phyloP scores from a whole-genome alignment of 345 rosid species.

The Linum usitatissimum region DNA sequence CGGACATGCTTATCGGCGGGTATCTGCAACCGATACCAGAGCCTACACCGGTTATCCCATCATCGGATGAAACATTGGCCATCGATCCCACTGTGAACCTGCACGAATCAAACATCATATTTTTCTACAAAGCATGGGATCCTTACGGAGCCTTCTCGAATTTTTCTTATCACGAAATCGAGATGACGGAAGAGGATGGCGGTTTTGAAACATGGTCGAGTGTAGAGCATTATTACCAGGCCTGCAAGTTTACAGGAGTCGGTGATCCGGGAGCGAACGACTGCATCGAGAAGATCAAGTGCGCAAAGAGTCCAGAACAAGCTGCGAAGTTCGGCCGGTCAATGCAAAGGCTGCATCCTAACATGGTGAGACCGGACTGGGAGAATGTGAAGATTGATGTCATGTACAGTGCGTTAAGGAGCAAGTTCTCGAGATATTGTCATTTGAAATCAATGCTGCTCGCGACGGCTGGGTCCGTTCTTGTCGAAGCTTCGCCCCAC shows the following conservation, averaged over 20 bases:
- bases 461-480: conserved; percentile 64
- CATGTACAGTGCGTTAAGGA: conserved; percentile 66
- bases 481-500: conserved; percentile 89
- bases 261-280: conserved; percentile 42
- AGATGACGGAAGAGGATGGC: conserved; percentile 47
- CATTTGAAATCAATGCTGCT: conserved; percentile 70
- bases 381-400: conserved; percentile 61
- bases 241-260: conserved; percentile 52
- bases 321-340: conserved; percentile 77
- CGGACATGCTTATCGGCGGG: conserved; percentile 87
- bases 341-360: conserved; percentile 46
- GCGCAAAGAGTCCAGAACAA: conserved; percentile 78
- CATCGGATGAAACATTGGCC: conserved; percentile 65
- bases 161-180: conserved; percentile 80
- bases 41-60: conserved; percentile 62
- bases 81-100: conserved; percentile 73
- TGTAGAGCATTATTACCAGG: conserved; percentile 91
- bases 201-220: conserved; percentile 55
- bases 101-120: conserved; percentile 62
- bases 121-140: conserved; percentile 93
- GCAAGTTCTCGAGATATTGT: conserved; percentile 82
- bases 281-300: conserved; percentile 50
- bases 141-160: conserved; percentile 87
- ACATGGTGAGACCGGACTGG: conserved; percentile 78
- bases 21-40: conserved; percentile 93